Base-by-base conservation (phyloP, 768 basidiomycete genomes). In the Nidularia sp. region DNA sequence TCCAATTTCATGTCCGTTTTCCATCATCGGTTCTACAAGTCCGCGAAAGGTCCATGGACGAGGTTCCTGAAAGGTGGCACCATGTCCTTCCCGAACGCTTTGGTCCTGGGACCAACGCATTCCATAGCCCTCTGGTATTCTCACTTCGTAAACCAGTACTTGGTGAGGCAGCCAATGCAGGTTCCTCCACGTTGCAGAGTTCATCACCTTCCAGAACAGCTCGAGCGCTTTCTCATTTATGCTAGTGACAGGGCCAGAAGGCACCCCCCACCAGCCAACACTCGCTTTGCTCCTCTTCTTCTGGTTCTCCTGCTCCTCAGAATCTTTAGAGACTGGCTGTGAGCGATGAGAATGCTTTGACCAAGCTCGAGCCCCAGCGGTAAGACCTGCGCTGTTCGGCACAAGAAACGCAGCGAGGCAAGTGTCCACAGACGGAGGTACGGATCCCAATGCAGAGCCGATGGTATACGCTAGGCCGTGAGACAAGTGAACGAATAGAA, bases 11-110 rank as follows among this genome's bases (percentile, higher is more conserved):
- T 86, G 84, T 10, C 85, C 85, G 61, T 81, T 78, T 55, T 78
- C 79, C 79, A 85, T 85, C 77, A 79, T 80, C 1, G 83, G 84
- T 52, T 86, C 84, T 6, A 86, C 75, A 59, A 83, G 84, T 10
- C 85, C 85, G 41, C 84, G 74, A 60, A 86, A 82, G 5, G 64
- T 62, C 85, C 84, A 85, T 1, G 71, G 67, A 4, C 60, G 55
- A 18, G 57, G 48, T 31, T 64, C 57, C n/a, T 47, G 43, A 1
- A 48, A n/a, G n/a, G 13, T 2, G 10, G 33, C 42, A 44, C 4
- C 9, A 34, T 6, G 25, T 46, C 32, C 32, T 25, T 22, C 8
- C 6, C 48, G 45, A 34, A 48, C 55, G 46, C 62, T 62, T 18
- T 63, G 65, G 62, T 82, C 72, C 60, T 78, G 82, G 1, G 81